Evolutionary conservation across 2,329 filamentous ascomycete genomes (phyloP), one percentile per base, ranked within the genome.

Genomic region (Calonectria crousiana): DNA sequence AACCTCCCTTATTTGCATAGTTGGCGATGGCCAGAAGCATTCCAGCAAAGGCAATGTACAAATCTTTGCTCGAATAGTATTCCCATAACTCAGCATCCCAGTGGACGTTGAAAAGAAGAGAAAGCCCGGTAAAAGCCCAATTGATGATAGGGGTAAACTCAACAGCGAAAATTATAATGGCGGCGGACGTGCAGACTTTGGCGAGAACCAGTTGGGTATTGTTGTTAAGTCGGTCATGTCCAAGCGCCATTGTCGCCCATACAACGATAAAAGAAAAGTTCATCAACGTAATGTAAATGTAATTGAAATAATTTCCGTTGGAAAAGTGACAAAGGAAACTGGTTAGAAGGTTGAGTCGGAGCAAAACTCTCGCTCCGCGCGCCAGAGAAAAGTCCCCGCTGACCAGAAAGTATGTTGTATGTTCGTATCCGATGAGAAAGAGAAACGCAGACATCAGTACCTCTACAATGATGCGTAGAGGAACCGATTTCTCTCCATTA

Each of bases 241-340:
- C 84, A 26, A 87, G 79, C 18, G 85, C 83, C 60, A 93, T 84
- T 3, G 89, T 91, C 36, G 84, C 76, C 77, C 88, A 93, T 11
- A 90, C 84, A n/a, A 92, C 83, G 2, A 91, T 75, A 79, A 92
- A 93, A 89, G 91, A 93, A 79, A 93, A 91, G 52, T 87, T 91
- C 44, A 89, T 85, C 0, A 92, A 83, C 0, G 90, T 87, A 0
- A 90, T 86, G 76, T 93, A 91, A 81, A 91, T 90, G 79, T 93
- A 93, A 44, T 79, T 77, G 73, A 83, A 80, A 68, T 81, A 92
- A 52, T 87, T 84, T 2, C 89, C 92, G 34, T 86, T 83, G 88
- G 92, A 90, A 75, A 90, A 84, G 47, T 90, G 90, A 0, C 89
- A 85, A n/a, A 93, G 82, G 0, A 88, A 75, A 34, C 87, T 87